Percentiles rank a stretch among this genome's conserved stretches.
Conservation (phyloP, 768 basidiomycete genomes). For the Leccinum sublutescens region DNA sequence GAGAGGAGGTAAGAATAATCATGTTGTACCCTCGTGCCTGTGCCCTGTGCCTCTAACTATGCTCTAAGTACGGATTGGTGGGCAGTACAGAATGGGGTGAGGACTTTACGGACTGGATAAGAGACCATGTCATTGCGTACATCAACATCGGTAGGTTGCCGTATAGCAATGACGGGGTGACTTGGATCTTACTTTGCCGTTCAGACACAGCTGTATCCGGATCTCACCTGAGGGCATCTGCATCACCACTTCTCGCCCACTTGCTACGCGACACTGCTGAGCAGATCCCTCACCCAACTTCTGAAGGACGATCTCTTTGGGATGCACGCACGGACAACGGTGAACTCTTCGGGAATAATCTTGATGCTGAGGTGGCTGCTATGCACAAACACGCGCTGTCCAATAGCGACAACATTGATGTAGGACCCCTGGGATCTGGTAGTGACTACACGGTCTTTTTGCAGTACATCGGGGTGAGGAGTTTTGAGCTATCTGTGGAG, state of each 20-base stretch:
- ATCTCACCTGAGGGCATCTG: slow-evolving; percentile 48
- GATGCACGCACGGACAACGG: slow-evolving; percentile 63
- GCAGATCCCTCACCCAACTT: slow-evolving; percentile 72
- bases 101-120: slow-evolving; percentile 83
- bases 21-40: not conserved
- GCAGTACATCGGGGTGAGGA: slow-evolving; percentile 66
- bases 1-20: slow-evolving; percentile 51
- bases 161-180: slow-evolving; percentile 29
- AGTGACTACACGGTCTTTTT: slow-evolving; percentile 93
- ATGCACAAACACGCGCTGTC: slow-evolving; percentile 27
- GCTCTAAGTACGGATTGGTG: slow-evolving; percentile 58
- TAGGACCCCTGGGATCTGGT: slow-evolving; percentile 74
- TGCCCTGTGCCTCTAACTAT: not conserved
- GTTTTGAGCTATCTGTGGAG: not conserved
- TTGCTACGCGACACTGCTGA: slow-evolving; percentile 67
- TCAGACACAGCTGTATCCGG: slow-evolving; percentile 56
- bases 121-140: slow-evolving; percentile 80
- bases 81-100: slow-evolving; percentile 96
- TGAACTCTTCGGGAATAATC: slow-evolving; percentile 36
- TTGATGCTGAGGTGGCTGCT: slow-evolving; percentile 29
- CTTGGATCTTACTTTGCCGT: slow-evolving; percentile 27
- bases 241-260: slow-evolving; percentile 81
- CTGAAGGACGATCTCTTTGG: slow-evolving; percentile 68
- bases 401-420: slow-evolving; percentile 36
- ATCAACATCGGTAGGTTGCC: slow-evolving; percentile 64